phyloP scores from a whole-genome alignment of 139 green algal genomes.

The Pycnococcus provasolii region DNA sequence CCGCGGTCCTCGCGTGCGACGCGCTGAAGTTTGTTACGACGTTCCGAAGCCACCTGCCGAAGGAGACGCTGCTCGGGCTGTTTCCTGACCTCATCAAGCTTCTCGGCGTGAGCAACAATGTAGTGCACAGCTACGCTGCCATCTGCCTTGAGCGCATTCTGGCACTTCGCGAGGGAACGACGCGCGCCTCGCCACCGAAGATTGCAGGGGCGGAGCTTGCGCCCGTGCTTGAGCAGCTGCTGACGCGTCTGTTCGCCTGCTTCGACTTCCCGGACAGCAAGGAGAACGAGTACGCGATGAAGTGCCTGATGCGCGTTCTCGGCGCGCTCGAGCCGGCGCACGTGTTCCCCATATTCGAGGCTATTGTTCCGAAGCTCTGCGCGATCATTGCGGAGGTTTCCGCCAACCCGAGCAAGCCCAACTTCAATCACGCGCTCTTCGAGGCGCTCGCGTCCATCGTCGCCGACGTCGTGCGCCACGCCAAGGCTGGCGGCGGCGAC shows the following conservation, averaged over 20 bases:
- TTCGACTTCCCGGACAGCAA: constrained; percentile 66
- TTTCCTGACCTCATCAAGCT: constrained; percentile 55
- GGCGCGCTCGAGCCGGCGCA: not conserved
- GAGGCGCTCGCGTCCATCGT: constrained; percentile 86
- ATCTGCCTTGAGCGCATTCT: constrained; percentile 78
- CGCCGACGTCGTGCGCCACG: constrained; percentile 13
- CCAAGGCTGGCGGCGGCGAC: not conserved
- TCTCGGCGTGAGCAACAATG: constrained; percentile 58
- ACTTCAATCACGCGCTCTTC: constrained; percentile 98
- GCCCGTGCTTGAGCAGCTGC: constrained; percentile 47
- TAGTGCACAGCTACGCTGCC: constrained; percentile 95
- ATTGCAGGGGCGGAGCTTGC: constrained; percentile 59
- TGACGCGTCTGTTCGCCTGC: constrained; percentile 71
- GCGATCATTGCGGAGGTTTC: constrained; percentile 66
- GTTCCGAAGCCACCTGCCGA: constrained; percentile 69
- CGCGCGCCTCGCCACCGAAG: not conserved
- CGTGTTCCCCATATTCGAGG: constrained; percentile 38
- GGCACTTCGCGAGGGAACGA: constrained; percentile 23
- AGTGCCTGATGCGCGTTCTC: constrained; percentile 73
- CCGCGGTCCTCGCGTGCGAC: constrained; percentile 83
- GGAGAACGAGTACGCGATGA: constrained; percentile 95
- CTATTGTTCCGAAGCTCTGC: constrained; percentile 43
- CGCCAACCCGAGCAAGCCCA: constrained; percentile 84
- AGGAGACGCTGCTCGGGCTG: constrained; percentile 42
- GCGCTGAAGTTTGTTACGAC: constrained; percentile 91